Conservation (phyloP, 1,139 yeast genomes). For the Candida sanyaensis region DNA sequence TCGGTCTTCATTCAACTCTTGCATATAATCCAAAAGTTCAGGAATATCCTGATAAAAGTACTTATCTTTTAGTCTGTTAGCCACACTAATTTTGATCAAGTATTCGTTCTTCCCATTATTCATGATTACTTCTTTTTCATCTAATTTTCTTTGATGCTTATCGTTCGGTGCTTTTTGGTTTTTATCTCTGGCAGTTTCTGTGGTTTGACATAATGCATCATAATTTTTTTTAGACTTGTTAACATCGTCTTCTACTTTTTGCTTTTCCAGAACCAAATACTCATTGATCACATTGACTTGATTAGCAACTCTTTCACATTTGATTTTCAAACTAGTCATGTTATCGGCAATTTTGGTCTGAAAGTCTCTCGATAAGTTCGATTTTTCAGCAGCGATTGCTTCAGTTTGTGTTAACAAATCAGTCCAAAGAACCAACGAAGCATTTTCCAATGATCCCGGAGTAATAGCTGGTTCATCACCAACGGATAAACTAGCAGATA, state of each 20-base stretch:
- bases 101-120: slow-evolving; percentile 82
- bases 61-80: slow-evolving; percentile 90
- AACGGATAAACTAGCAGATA: slow-evolving; percentile 70
- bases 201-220: slow-evolving; percentile 75
- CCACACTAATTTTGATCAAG: slow-evolving; percentile 75
- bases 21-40: slow-evolving; percentile 82
- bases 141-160: slow-evolving; percentile 56
- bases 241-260: slow-evolving; percentile 63
- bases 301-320: slow-evolving; percentile 55
- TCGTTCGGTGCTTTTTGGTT: slow-evolving; percentile 60
- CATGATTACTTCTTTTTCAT: slow-evolving; percentile 77
- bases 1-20: slow-evolving; percentile 80
- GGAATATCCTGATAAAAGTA: slow-evolving; percentile 93
- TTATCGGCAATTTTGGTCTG: slow-evolving; percentile 64
- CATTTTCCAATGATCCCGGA: slow-evolving; percentile 93
- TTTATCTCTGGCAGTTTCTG: slow-evolving; percentile 81
- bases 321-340: slow-evolving; percentile 52
- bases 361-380: slow-evolving; percentile 62
- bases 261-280: slow-evolving; percentile 57
- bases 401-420: slow-evolving; percentile 87
- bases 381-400: slow-evolving; percentile 68
- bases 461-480: slow-evolving; percentile 91
- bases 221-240: slow-evolving; percentile 72
- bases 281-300: slow-evolving; percentile 62
- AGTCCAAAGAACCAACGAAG: slow-evolving; percentile 93